These are phyloP conservation scores for Microglena sp. DNA, from an alignment of 139 green algal species.

Conservation along the genomic window DNA sequence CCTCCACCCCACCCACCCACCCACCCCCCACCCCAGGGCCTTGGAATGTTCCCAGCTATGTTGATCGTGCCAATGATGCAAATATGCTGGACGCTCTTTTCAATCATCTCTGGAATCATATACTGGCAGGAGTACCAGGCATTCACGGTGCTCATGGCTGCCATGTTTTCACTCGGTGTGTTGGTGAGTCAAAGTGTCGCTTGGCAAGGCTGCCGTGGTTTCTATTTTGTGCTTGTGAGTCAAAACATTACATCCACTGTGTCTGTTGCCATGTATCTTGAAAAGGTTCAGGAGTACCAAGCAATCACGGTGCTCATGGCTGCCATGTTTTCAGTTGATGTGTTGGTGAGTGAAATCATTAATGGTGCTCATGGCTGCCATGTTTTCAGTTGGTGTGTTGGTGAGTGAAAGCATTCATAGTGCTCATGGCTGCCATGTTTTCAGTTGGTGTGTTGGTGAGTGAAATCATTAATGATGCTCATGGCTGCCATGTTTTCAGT, in stretches of 20 bases:
- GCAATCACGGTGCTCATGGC: slow-evolving; percentile 37
- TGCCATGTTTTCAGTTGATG: slow-evolving; percentile 65
- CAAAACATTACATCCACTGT: too few species aligned
- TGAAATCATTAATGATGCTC: not conserved
- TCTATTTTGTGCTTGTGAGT: too few species aligned
- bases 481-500: not conserved
- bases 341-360: slow-evolving; percentile 40
- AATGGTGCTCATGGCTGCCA: slow-evolving; percentile 36
- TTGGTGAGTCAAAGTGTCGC: slow-evolving; percentile 26
- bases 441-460: not conserved
- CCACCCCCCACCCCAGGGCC: too few species aligned
- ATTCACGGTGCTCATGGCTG: slow-evolving; percentile 35
- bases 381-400: slow-evolving; percentile 63
- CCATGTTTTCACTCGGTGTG: slow-evolving; percentile 70
- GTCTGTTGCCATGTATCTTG: too few species aligned
- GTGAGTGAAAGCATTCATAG: not conserved
- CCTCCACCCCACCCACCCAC: too few species aligned
- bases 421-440: not conserved
- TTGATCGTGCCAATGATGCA: slow-evolving; percentile 81
- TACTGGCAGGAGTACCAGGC: slow-evolving; percentile 73
- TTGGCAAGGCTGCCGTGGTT: too few species aligned
- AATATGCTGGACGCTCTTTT: slow-evolving; percentile 77
- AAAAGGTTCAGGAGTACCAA: slow-evolving; percentile 69
- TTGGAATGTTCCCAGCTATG: slow-evolving; percentile 69
- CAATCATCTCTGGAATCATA: slow-evolving; percentile 62